A percentile compares a stretch with the other conserved stretches of the same genome.
These are phyloP conservation scores for Penicillium lagena DNA, from an alignment of 495 filamentous ascomycete genomes.

Conservation along the genomic window DNA sequence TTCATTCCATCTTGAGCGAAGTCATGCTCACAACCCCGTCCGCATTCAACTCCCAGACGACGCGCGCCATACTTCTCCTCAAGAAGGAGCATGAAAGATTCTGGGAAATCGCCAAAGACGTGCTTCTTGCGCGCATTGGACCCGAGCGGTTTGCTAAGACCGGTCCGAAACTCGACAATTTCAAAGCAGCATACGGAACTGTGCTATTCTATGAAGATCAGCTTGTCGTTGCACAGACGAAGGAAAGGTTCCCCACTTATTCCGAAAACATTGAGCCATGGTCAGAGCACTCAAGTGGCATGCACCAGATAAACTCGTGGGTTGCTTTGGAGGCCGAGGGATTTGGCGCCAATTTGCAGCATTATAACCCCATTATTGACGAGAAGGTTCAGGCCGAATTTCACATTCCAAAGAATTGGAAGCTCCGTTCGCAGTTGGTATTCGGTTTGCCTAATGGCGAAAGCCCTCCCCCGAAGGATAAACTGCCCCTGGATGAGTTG, in stretches of 20 bases:
- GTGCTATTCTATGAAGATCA: constrained; percentile 49
- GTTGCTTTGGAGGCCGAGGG: constrained; percentile 43
- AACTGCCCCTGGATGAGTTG: constrained; percentile 6
- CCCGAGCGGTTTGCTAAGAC: constrained; percentile 38
- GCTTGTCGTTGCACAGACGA: constrained; percentile 27
- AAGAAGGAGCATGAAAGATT: constrained; percentile 48
- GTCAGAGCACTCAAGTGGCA: constrained; percentile 43
- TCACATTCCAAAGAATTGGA: constrained; percentile 37
- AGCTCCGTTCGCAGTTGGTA: constrained; percentile 45
- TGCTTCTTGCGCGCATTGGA: constrained; percentile 24
- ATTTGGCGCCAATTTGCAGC: constrained; percentile 48
- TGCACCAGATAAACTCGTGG: constrained; percentile 48
- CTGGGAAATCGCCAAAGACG: constrained; percentile 42
- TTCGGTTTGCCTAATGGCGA: constrained; percentile 34
- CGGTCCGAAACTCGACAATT: constrained; percentile 35
- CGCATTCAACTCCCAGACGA: constrained; percentile 50
- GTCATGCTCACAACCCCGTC: constrained; percentile 42
- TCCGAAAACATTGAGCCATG: constrained; percentile 45
- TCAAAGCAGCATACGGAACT: constrained; percentile 44
- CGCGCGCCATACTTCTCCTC: constrained; percentile 39
- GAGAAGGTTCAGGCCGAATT: constrained; percentile 34
- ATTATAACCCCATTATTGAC: constrained; percentile 49
- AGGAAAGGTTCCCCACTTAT: constrained; percentile 39
- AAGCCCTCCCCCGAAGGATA: no score
- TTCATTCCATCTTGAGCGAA: constrained; percentile 32